Evolutionary conservation across 2,329 filamentous ascomycete species (phyloP).

Genomic region (Apiospora malaysiana): DNA sequence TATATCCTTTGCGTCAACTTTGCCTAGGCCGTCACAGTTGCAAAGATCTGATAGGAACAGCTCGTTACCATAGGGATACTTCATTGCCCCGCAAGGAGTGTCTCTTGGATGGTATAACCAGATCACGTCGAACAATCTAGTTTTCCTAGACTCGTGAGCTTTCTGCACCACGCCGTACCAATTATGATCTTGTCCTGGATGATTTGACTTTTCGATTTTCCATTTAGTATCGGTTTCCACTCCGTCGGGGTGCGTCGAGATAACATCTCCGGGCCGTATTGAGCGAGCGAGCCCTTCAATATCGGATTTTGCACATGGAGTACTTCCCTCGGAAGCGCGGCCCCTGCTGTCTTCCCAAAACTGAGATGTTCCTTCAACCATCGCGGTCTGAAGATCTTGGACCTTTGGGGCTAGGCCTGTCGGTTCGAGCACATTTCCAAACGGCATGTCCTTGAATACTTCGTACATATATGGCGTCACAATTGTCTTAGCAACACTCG

Average conservation of each 20-base stretch:
- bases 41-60: slow-evolving; percentile 80
- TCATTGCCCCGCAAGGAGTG: slow-evolving; percentile 70
- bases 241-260: slow-evolving; percentile 53
- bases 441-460: slow-evolving; percentile 69
- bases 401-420: slow-evolving; percentile 25
- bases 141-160: slow-evolving; percentile 43
- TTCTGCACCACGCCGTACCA: slow-evolving; percentile 77
- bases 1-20: slow-evolving; percentile 61
- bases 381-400: not conserved
- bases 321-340: slow-evolving; percentile 4
- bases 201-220: slow-evolving; percentile 54
- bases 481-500: slow-evolving; percentile 53
- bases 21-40: slow-evolving; percentile 58
- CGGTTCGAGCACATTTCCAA: slow-evolving; percentile 56
- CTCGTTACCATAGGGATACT: slow-evolving; percentile 75
- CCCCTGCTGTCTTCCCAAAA: not conserved
- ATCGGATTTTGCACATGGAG: slow-evolving; percentile 24
- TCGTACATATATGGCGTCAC: slow-evolving; percentile 73
- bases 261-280: slow-evolving; percentile 54
- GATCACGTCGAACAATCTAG: slow-evolving; percentile 63
- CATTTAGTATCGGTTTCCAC: slow-evolving; percentile 59
- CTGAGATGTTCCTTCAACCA: slow-evolving; percentile 1
- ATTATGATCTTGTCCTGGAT: slow-evolving; percentile 51
- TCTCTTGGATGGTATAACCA: slow-evolving; percentile 78
- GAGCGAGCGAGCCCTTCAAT: slow-evolving; percentile 32